These are phyloP conservation scores for Nigrograna mackinnonii DNA, from an alignment of 2,329 filamentous ascomycete species.

Conservation along the genomic window DNA sequence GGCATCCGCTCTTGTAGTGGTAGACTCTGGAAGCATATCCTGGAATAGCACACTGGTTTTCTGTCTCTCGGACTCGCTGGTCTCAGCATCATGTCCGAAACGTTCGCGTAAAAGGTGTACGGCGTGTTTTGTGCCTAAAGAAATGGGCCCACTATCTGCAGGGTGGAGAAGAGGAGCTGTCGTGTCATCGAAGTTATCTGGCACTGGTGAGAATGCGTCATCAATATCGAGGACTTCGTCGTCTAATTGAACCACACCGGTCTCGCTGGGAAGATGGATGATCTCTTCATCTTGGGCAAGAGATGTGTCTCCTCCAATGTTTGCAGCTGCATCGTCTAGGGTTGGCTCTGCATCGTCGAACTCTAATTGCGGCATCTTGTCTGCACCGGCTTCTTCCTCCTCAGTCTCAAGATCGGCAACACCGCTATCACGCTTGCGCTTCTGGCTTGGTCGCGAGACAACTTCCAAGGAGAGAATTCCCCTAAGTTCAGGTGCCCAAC, in stretches of 20 bases:
- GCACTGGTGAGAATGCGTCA: conserved; percentile 38
- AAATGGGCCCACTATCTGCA: conserved; percentile 82
- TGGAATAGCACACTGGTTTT: conserved; percentile 84
- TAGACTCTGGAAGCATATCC: conserved; percentile 80
- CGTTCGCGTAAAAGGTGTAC: conserved; percentile 91
- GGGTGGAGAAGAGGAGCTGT: conserved; percentile 76
- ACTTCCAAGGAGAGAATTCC: conserved; percentile 89
- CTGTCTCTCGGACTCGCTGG: conserved; percentile 70
- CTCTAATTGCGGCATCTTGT: conserved; percentile 72
- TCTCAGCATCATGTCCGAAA: conserved; percentile 75
- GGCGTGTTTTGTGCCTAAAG: conserved; percentile 89
- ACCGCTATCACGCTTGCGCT: conserved; percentile 90
- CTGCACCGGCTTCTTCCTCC: conserved; percentile 54
- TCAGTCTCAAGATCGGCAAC: conserved; percentile 78
- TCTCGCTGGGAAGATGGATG: conserved; percentile 30
- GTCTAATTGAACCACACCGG: conserved; percentile 22
- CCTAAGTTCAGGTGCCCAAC: conserved; percentile 90
- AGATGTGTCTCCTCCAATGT: conserved; percentile 43
- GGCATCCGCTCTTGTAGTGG: conserved; percentile 83
- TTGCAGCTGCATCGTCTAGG: conserved; percentile 45
- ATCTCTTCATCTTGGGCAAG: conserved; percentile 28
- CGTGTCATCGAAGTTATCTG: conserved; percentile 76
- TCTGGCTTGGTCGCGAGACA: conserved; percentile 76
- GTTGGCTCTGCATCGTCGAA: conserved; percentile 54
- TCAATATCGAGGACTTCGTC: conserved; percentile 32